Evolutionary conservation across 306 rosid genomes (phyloP), one percentile per base, ranked within the genome.

Genomic region (Spatholobus suberectus): DNA sequence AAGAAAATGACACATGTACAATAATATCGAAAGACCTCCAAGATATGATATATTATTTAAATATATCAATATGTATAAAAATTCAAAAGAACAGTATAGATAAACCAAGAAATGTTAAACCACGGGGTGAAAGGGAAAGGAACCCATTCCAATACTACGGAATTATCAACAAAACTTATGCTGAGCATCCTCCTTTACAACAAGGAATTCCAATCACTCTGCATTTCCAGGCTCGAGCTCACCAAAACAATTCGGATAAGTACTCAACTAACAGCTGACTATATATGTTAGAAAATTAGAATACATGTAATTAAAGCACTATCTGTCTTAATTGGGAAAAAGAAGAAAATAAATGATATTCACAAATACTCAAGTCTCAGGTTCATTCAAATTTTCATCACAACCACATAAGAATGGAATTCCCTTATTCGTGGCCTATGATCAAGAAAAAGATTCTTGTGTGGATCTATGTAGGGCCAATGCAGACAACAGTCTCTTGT

Each of bases 81-180:
- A 7, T 67, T 41, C 13, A 23, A 70, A 43, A 43, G 23, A 70
- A 24, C 51, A 40, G 10, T n/a, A 8, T 11, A 69, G 55, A 69
- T 21, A 23, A 70, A 43, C 57, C 4, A 76, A 32, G 13, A 62
- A 43, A 62, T 43, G 0, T 43, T 35, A 62, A 77, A 44, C 47
- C 81, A 44, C 27, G 18, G 49, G 63, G 46, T n/a, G 35, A 27
- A 62, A 57, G 10, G 63, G 6, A 63, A 44, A 44, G 46, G 57
- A 43, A 29, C 46, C 46, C 4, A 5, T 29, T 77, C 46, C 62
- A 77, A 11, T 44, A 77, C 73, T 29, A 61, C 81, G 9, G 10
- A 77, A 29, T 27, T 47, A 63, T 46, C 62, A 62, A 32, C 73
- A 46, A 62, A 77, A 44, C 59, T 43, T 44, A n/a, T 27, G 15